These are phyloP conservation scores for Nepenthes alata DNA, from an alignment of 179 eudicot genomes.

Conservation along the genomic window DNA sequence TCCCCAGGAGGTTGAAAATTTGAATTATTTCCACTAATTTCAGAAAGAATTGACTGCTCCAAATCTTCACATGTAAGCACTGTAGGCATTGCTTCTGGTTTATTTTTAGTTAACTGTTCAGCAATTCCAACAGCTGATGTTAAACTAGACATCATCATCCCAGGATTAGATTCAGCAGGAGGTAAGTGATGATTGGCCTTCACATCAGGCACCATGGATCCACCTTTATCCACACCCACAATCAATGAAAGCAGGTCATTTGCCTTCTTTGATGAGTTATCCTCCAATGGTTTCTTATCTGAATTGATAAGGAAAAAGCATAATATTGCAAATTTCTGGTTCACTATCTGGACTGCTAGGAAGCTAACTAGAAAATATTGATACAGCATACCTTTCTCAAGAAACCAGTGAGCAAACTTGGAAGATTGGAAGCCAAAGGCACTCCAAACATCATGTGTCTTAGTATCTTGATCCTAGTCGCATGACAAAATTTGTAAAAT, in stretches of 20 bases:
- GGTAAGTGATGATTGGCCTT: conserved; percentile 16
- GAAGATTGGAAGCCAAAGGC: conserved; percentile 38
- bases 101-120: conserved; percentile 20
- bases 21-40: conserved; percentile 34
- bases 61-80: conserved; percentile 93
- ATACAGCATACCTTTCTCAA: conserved; percentile 52
- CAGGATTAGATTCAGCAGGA: conserved; percentile 13
- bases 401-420: conserved; percentile 80
- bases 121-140: conserved; percentile 25
- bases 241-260: conserved; percentile 62
- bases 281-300: conserved; percentile 39
- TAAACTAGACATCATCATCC: conserved; percentile 14
- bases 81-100: conserved; percentile 17
- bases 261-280: conserved; percentile 27
- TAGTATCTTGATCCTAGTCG: conserved; percentile 29
- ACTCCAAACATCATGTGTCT: conserved; percentile 42
- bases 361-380: neutral
- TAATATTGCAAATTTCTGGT: too few species aligned
- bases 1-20: conserved; percentile 19
- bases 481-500: neutral
- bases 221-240: conserved; percentile 55
- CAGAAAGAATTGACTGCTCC: conserved; percentile 78
- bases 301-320: conserved; percentile 9
- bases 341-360: neutral
- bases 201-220: conserved; percentile 21